Base-by-base conservation (phyloP, 202 grass and related monocot genomes). In the Carex arenaria region DNA sequence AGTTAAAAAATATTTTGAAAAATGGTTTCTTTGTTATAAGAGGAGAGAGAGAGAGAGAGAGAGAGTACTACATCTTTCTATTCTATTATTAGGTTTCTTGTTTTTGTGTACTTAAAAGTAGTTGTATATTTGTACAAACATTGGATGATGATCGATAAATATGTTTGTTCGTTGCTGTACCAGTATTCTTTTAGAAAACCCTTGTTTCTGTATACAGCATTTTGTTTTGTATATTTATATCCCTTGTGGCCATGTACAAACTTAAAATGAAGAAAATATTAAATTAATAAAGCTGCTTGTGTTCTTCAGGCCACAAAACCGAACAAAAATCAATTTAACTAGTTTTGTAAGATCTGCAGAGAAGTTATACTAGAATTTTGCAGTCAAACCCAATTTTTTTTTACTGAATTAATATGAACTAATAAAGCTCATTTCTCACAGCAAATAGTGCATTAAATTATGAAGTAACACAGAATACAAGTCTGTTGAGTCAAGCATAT, bases 1-100 rank as follows among this genome's bases (percentile, higher is more conserved):
- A 93, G 71, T 15, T 90, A 38, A 90, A 52, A 64, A 79, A 26
- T 54, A 72, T 53, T 26, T 52, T 83, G 62, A 83, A 90, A 90
- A 65, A 60, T 45, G 40, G 26, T 59, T 64, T 5, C 1, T 10
- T 15, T 55, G 81, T 82, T 84, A 63, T 86, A 64, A 51, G 26
- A 49, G 18, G 2, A 32, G 26, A 81, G 7, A 81, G 38, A 65
- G 42, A 18, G 70, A 51, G 26, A 49, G 18, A 32, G 26, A 81
- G 14, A 81, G 40, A 65, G 43, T 17, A 67, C 52, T 82, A n/a
- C 28, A 73, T 54, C 49, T 68, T 82, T 67, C 23, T 68, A 51
- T 68, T 54, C 23, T 80, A 61, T 67, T 82, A 67, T 38, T 82
- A 53, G 63, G 34, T 65, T 64, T 61, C 32, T 77, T 77, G 51